A percentile compares a stretch with the other conserved stretches of the same genome.
phyloP scores from a whole-genome alignment of 495 filamentous ascomycete genomes.

The Lasiosphaeria miniovina region DNA sequence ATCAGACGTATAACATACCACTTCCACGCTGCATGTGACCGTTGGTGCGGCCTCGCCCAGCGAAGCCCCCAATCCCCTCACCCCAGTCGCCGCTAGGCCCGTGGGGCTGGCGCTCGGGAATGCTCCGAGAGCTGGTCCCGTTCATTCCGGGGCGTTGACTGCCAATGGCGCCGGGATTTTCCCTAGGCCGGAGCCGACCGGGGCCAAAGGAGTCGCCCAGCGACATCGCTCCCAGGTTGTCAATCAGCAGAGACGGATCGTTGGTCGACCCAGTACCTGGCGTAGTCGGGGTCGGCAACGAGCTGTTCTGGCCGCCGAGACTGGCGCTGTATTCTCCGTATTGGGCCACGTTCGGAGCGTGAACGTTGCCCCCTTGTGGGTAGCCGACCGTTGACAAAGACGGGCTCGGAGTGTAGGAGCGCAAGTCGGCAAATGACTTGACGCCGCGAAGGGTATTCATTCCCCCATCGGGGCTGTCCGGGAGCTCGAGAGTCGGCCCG shows the following conservation, averaged over 20 bases:
- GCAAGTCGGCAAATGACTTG: conserved; percentile 94
- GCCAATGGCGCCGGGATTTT: conserved; percentile 71
- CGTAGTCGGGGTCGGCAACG: conserved; percentile 34
- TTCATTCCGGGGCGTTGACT: conserved; percentile 77
- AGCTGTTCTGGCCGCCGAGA: conserved; percentile 37
- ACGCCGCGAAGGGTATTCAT: conserved; percentile 68
- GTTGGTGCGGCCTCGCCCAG: conserved; percentile 62
- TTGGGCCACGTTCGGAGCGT: conserved; percentile 63
- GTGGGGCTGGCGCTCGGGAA: conserved; percentile 78
- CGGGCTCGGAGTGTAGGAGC: conserved; percentile 91
- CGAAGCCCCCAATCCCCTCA: conserved; percentile 62
- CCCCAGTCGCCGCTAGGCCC: conserved; percentile 73
- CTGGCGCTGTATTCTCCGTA: conserved; percentile 41
- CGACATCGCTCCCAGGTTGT: conserved; percentile 55
- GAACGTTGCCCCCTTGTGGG: conserved; percentile 30
- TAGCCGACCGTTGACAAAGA: conserved; percentile 69
- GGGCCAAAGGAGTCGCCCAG: conserved; percentile 62
- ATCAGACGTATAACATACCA: conserved; percentile 45
- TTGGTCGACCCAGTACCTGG: conserved; percentile 59
- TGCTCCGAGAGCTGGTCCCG: conserved; percentile 59
- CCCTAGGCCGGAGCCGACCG: conserved; percentile 39
- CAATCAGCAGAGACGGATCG: conserved; percentile 58
- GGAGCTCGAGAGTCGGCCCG: conserved; percentile 72
- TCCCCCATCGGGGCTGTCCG: conserved; percentile 70
- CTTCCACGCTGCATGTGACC: conserved; percentile 79